Evolutionary conservation across 768 basidiomycete genomes (phyloP).

Genomic region (Macrocybe gigantea): DNA sequence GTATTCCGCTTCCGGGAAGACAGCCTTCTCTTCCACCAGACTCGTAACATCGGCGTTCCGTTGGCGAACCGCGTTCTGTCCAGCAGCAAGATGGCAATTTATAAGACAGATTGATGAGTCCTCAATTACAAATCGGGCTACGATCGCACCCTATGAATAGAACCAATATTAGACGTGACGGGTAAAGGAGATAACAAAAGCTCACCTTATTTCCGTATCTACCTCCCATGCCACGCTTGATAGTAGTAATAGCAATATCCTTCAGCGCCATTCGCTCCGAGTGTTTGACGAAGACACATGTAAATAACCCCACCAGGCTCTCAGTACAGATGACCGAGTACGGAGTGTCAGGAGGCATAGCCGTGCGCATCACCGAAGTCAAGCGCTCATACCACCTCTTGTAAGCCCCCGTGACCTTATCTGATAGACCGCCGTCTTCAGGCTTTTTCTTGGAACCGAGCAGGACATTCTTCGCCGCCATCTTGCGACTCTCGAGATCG

Average conservation of each 20-base stretch:
- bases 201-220: slow-evolving; percentile 92
- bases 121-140: slow-evolving; percentile 84
- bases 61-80: slow-evolving; percentile 75
- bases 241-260: slow-evolving; percentile 68
- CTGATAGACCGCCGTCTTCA: slow-evolving; percentile 52
- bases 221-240: slow-evolving; percentile 92
- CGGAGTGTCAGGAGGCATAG: slow-evolving; percentile 66
- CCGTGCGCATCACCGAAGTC: slow-evolving; percentile 60
- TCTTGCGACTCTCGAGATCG: slow-evolving; percentile 87
- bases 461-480: slow-evolving; percentile 88
- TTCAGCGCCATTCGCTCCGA: slow-evolving; percentile 53
- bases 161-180: not conserved
- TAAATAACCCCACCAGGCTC: slow-evolving; percentile 87
- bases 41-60: slow-evolving; percentile 85
- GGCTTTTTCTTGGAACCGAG: slow-evolving; percentile 68
- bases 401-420: slow-evolving; percentile 84
- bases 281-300: slow-evolving; percentile 68
- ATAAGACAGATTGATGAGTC: slow-evolving; percentile 93
- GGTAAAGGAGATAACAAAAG: slow-evolving; percentile 2
- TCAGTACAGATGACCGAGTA: slow-evolving; percentile 82
- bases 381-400: slow-evolving; percentile 86
- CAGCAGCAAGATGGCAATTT: slow-evolving; percentile 97
- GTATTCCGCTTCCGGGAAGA: slow-evolving; percentile 56
- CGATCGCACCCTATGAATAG: slow-evolving; percentile 69
- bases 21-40: slow-evolving; percentile 75